phyloP scores from a whole-genome alignment of 495 filamentous ascomycete genomes.

The Sporormia fimetaria region DNA sequence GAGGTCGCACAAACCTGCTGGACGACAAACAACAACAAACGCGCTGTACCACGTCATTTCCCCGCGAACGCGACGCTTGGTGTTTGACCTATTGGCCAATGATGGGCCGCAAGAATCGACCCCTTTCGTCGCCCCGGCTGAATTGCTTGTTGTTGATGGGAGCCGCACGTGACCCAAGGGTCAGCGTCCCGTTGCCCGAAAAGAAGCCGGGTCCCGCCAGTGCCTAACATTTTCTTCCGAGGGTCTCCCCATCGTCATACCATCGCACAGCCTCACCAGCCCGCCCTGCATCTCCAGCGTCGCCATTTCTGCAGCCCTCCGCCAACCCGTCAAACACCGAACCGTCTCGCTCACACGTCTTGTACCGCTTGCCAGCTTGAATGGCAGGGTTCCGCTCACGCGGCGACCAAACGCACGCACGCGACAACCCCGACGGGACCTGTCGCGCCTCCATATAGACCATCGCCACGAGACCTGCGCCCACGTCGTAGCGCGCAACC shows the following conservation, averaged over 20 bases:
- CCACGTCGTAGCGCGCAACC: background rate
- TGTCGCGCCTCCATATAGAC: constrained; percentile 2
- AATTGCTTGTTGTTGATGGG: constrained; percentile 1
- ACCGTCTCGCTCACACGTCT: background rate
- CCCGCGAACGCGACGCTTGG: constrained; percentile 4
- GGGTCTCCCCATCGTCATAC: too few species aligned
- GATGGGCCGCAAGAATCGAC: background rate
- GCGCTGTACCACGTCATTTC: background rate
- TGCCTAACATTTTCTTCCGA: too few species aligned
- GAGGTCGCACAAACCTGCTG: too few species aligned
- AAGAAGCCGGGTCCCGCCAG: too few species aligned
- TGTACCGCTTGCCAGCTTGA: constrained; percentile 1
- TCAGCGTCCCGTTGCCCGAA: too few species aligned
- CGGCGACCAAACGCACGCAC: constrained; percentile 24
- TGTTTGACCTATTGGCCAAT: constrained; percentile 4
- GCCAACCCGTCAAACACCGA: background rate
- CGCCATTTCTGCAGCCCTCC: background rate
- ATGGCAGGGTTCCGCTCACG: constrained; percentile 17
- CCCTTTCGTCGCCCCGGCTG: constrained; percentile 4
- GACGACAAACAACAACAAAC: background rate
- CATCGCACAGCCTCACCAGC: too few species aligned
- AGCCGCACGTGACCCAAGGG: too few species aligned
- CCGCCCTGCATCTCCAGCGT: too few species aligned
- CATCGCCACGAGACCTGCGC: background rate
- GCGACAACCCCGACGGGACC: constrained; percentile 18